Conservation (phyloP, 441 rosid species). For the Corymbia citriodora region DNA sequence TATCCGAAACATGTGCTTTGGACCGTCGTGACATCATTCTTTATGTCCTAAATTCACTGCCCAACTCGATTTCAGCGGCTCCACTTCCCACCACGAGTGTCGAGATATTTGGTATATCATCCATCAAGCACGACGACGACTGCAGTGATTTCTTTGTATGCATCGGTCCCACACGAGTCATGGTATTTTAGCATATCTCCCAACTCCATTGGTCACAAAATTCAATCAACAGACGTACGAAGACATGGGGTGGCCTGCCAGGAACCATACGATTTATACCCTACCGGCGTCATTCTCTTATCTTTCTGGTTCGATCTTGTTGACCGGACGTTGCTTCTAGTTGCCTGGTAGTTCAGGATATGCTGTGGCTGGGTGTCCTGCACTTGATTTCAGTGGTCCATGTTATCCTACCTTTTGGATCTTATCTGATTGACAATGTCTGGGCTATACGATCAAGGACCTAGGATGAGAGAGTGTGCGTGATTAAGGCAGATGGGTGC, state of each 20-base stretch:
- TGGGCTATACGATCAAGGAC: not conserved
- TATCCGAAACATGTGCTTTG: too few relatives aligned
- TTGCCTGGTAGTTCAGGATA: not conserved
- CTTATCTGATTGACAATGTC: not conserved
- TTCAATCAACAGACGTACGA: fast-evolving
- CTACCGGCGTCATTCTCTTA: fast-evolving
- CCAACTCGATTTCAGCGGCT: fast-evolving
- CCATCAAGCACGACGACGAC: not conserved
- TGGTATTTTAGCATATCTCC: not conserved
- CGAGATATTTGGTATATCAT: not conserved
- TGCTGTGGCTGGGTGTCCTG: not conserved
- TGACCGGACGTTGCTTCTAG: not conserved
- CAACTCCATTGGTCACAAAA: not conserved
- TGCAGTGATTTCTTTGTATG: not conserved
- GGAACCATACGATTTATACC: not conserved
- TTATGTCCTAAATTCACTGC: fast-evolving
- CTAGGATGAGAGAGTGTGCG: not conserved
- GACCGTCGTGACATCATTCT: not conserved
- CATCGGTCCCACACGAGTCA: not conserved
- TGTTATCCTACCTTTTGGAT: not conserved
- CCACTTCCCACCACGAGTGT: fast-evolving
- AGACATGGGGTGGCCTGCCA: fast-evolving
- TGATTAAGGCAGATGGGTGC: not conserved
- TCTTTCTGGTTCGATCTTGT: not conserved
- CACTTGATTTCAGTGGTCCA: not conserved